Base-by-base conservation (phyloP, 495 filamentous ascomycete genomes). In the Jackrogersella multiformis region DNA sequence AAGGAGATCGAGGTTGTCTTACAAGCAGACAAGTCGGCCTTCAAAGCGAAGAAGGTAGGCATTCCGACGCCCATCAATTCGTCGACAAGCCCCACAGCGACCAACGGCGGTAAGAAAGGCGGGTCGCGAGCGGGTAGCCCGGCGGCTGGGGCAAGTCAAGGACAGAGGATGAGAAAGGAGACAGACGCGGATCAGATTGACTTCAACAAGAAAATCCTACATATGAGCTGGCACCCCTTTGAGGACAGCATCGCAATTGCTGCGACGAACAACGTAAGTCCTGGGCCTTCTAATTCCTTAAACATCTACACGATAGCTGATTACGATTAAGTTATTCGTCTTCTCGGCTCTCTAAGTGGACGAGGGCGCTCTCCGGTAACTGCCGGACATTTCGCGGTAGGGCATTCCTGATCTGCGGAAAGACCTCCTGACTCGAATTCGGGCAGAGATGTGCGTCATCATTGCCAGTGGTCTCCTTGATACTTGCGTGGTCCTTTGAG, bases 151-250 rank as follows among this genome's bases (percentile, higher is more conserved):
- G 83, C 85, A 42, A 89, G 90, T 32, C 92, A 93, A 72, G 94
- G 93, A 24, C 92, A 92, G 70, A 87, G 95, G 55, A 99, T 99
- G 95, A 88, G 92, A 73, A 98, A 97, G 82, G 95, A 99, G 83
- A 99, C 96, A 52, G 95, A 99, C 78, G 95, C 95, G 64, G 95
- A 99, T 77, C 94, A 97, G 81, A 99, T 99, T 79, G 95, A 99
- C 76, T 99, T 98, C 82, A 98, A 99, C 85, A 99, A 99, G 89
- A 99, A 99, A 88, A 99, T 99, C 76, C 74, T 99, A 77, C 95
- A 99, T 77, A 99, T 99, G 95, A 98, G 95, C 80, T 99, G 95
- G 95, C 95, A 99, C 88, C 95, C 95, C 46, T 97, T 93, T 75
- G 95, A 99, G 82, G 95, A 99, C 81, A 97, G 94, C 80, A 99